Evolutionary conservation across 2,329 filamentous ascomycete genomes (phyloP).

Genomic region (Penicillium griseofulvum): DNA sequence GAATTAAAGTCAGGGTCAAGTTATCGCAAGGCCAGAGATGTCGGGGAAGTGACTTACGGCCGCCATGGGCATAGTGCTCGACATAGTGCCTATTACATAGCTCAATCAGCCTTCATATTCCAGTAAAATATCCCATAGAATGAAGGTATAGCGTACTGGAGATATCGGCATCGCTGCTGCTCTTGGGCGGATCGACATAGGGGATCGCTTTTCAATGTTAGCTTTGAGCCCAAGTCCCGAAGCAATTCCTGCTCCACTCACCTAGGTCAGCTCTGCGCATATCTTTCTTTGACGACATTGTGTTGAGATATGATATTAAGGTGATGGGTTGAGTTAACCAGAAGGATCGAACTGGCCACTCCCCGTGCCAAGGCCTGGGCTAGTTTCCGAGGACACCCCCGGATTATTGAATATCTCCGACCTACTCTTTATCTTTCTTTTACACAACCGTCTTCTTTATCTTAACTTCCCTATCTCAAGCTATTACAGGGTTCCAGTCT

Average conservation of each 20-base stretch:
- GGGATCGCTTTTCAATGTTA: constrained; percentile 66
- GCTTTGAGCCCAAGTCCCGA: neutral
- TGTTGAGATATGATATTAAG: constrained; percentile 14
- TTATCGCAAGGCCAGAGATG: constrained; percentile 9
- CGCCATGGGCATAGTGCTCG: constrained; percentile 88
- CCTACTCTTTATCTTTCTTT: neutral
- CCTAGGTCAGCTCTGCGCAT: constrained; percentile 72
- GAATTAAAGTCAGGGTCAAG: constrained; percentile 19
- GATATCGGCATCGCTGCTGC: constrained; percentile 66
- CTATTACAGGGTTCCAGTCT: neutral
- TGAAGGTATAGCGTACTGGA: constrained; percentile 58
- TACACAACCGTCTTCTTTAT: neutral
- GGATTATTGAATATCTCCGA: constrained; percentile 10
- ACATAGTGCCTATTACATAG: constrained; percentile 53
- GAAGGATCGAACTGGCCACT: constrained; percentile 7
- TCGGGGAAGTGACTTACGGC: constrained; percentile 56
- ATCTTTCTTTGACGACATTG: constrained; percentile 70
- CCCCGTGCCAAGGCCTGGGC: constrained; percentile 9
- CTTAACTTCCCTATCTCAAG: no score
- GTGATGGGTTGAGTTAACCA: constrained; percentile 6
- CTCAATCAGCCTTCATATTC: constrained; percentile 15
- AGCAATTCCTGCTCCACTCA: constrained; percentile 44
- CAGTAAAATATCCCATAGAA: neutral
- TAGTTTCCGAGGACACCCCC: constrained; percentile 7
- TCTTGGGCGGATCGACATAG: constrained; percentile 72